A percentile compares a stretch with the other conserved stretches of the same genome.
Evolutionary conservation across 2,329 filamentous ascomycete genomes (phyloP).

Genomic region (Arthrobotrys megalospora): DNA sequence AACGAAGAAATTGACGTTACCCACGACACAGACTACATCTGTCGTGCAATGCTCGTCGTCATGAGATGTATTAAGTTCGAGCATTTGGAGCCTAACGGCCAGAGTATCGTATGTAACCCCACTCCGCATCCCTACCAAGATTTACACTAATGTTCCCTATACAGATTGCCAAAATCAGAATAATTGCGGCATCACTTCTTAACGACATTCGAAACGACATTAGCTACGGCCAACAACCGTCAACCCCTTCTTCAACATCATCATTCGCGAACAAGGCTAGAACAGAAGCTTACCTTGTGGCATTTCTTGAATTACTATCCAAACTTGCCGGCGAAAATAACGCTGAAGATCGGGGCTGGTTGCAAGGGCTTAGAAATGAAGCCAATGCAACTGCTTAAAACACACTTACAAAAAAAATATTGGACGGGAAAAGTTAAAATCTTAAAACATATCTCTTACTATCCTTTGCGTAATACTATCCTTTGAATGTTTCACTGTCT

Average conservation of each 20-base stretch:
- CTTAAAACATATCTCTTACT: constrained; percentile 20
- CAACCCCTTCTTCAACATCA: constrained; percentile 58
- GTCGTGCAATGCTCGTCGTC: constrained; percentile 59
- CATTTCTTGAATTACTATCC: constrained; percentile 56
- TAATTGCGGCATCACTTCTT: constrained; percentile 56
- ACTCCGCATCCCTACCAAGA: background rate
- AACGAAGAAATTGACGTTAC: constrained; percentile 56
- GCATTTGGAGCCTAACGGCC: constrained; percentile 58
- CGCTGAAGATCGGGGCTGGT: constrained; percentile 56
- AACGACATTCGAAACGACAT: constrained; percentile 58
- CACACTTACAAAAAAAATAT: constrained; percentile 10
- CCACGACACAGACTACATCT: constrained; percentile 59
- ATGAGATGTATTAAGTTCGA: constrained; percentile 59
- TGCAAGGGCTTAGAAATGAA: constrained; percentile 57
- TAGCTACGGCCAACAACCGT: constrained; percentile 59
- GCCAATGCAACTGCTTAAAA: constrained; percentile 34
- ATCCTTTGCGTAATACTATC: constrained; percentile 46
- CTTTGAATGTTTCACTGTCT: constrained; percentile 5
- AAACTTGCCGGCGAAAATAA: constrained; percentile 60
- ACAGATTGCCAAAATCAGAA: constrained; percentile 60
- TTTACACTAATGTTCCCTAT: constrained; percentile 5
- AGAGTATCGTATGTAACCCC: constrained; percentile 55
- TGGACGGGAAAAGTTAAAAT: constrained; percentile 52
- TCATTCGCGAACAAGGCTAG: constrained; percentile 60
- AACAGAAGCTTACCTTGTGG: constrained; percentile 60